phyloP scores from a whole-genome alignment of 192 early-diverging fungal species.

The Backusella parvicylindrica region DNA sequence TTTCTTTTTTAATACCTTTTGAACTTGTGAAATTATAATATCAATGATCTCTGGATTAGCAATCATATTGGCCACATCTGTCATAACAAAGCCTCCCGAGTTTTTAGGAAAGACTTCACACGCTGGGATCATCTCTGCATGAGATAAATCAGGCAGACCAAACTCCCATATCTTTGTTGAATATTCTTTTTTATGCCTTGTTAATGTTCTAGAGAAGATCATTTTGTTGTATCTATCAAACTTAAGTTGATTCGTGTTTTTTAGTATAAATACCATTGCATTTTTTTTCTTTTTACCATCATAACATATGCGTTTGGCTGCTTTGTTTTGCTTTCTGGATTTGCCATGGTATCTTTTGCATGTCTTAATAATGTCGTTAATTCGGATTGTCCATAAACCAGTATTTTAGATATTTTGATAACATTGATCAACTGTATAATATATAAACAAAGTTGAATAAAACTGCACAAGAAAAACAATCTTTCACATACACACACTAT shows the following conservation, averaged over 20 bases:
- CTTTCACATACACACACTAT: background rate
- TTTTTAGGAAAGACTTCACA: background rate
- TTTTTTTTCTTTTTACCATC: background rate
- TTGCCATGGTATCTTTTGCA: background rate
- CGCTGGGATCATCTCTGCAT: background rate
- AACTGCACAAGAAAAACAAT: background rate
- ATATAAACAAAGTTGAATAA: background rate
- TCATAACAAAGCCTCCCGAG: slow-evolving; percentile 2
- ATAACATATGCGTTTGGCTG: background rate
- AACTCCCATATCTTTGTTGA: background rate
- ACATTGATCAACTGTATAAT: background rate
- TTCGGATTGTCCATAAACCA: background rate
- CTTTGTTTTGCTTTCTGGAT: background rate
- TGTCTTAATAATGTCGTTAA: background rate
- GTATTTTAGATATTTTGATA: background rate
- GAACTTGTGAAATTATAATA: background rate
- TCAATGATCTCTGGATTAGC: background rate
- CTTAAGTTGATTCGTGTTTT: background rate
- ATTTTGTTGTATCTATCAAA: slow-evolving; percentile 1
- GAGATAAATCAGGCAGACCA: background rate
- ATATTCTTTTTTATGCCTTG: background rate
- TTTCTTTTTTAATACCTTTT: background rate
- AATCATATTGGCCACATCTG: background rate
- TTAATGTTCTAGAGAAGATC: background rate
- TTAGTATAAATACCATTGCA: background rate